Base-by-base conservation (phyloP, 2,329 filamentous ascomycete genomes). In the Cercospora sp. region DNA sequence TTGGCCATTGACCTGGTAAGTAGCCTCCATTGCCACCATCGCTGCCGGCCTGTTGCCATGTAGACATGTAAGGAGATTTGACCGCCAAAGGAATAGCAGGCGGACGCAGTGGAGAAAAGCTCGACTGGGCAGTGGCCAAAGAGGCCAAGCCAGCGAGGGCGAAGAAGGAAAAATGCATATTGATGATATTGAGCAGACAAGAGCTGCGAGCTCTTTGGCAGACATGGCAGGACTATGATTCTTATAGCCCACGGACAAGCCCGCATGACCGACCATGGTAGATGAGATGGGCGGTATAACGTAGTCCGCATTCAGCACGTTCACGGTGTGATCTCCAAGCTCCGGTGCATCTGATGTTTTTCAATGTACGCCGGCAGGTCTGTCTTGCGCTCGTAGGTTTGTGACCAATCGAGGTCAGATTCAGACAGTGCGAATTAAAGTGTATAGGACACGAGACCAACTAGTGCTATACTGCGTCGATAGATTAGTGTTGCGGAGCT, bases 61-160 rank as follows among this genome's bases (percentile, higher is more conserved):
- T 86, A 75, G 87, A 92, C 26, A 93, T 79, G 72, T 93, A 94
- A 0, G 91, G 91, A 13, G 88, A 90, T 69, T 87, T 88, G 51
- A 93, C 91, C 58, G 90, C 90, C 42, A 94, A 79, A n/a, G 91
- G 91, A 36, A 91, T 83, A 1, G 90, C 85, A 18, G 90, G 90
- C 55, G 89, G 89, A 2, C 88, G 84, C 33, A 87, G 85, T 31
- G 89, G 89, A 40, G 80, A 83, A 75, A 90, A 91, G 2, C 82
- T 87, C 7, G 69, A 70, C 58, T 71, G 71, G 30, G 70, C 71
- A 53, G 57, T 74, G 13, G 65, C 68, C 60, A 71, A 30, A 60
- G 60, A 28, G 65, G 68, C 69, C 51, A 68, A 20, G 61, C 63
- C 60, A 31, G 69, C 65, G n/a, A 69, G 33, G 16, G 70, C 42